Evolutionary conservation across 1,284 basidiomycete species (phyloP), one percentile per base, ranked within the genome.

Genomic region (Pisolithus thermaeus): DNA sequence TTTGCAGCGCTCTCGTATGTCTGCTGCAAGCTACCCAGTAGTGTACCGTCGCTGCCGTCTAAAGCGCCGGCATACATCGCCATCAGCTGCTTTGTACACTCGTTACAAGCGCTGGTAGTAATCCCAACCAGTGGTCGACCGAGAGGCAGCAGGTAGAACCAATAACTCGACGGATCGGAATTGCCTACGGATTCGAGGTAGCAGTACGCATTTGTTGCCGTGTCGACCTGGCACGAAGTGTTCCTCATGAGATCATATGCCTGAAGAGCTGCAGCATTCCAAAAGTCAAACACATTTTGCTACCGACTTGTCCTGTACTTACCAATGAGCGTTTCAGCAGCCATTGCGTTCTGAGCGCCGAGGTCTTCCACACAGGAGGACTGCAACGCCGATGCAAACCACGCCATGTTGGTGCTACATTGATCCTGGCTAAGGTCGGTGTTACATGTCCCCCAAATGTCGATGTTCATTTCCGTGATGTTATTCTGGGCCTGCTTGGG

Each of bases 401-500:
- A 81, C 4, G 57, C 72, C 79, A 90, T 86, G 59, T 82, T 87
- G 22, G 67, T 53, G 14, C 67, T 61, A 60, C 88, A 90, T 55
- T 81, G 73, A 28, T 69, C 70, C 27, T 67, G 61, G 4, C 66
- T 64, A 1, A 68, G 61, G n/a, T 61, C 69, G 7, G 85, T 86
- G 61, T 87, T 87, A 65, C 87, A 90, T 0, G 84, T 89, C 4
- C 85, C 87, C 82, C 83, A 89, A 7, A 92, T 60, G 35, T 91
- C 72, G 3, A 72, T 64, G 61, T 90, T 92, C 57, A 90, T 72
- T 36, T 73, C 65, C 1, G 80, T 77, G 45, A 83, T 67, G 65
- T 91, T 83, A 1, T 66, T 64, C 60, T 89, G 81, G 16, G 79
- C 76, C 84, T 89, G 67, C 62, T 67, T 59, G 23, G 45, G 23